Percentiles rank a stretch among this genome's conserved stretches.
phyloP scores from a whole-genome alignment of 106 monocot species.

The Apostasia shenzhenica region DNA sequence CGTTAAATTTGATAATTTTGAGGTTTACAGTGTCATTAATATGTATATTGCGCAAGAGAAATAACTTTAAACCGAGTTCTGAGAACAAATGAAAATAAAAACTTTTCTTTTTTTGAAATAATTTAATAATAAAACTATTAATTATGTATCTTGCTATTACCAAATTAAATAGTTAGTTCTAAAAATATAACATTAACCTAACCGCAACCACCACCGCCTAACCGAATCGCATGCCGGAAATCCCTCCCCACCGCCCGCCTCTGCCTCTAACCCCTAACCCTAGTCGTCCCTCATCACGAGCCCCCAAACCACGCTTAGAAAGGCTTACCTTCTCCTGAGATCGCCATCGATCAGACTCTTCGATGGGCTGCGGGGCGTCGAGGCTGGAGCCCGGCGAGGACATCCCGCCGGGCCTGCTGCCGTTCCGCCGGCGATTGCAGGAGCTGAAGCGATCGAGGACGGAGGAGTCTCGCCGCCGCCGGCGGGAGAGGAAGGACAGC shows the following conservation, averaged over 20 bases:
- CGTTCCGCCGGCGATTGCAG: background rate
- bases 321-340: too few species aligned
- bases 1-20: too few species aligned
- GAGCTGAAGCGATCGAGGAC: background rate
- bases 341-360: too few species aligned
- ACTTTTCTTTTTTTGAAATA: too few species aligned
- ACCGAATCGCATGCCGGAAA: background rate
- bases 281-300: background rate
- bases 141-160: too few species aligned
- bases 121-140: too few species aligned
- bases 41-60: too few species aligned
- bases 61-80: too few species aligned
- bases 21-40: too few species aligned
- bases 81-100: too few species aligned
- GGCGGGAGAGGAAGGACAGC: slow-evolving; percentile 9
- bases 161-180: too few species aligned
- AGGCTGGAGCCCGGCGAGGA: slow-evolving; percentile 5
- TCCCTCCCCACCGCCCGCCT: background rate
- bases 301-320: background rate
- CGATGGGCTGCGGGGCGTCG: slow-evolving; percentile 9
- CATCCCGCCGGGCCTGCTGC: background rate
- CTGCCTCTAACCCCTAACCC: slow-evolving; percentile 2
- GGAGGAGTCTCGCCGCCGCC: background rate
- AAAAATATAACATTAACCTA: too few species aligned
- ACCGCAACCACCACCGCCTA: background rate